A percentile compares a stretch with the other conserved stretches of the same genome.
Conservation (phyloP, 306 rosid genomes). For the Castanea crenata region DNA sequence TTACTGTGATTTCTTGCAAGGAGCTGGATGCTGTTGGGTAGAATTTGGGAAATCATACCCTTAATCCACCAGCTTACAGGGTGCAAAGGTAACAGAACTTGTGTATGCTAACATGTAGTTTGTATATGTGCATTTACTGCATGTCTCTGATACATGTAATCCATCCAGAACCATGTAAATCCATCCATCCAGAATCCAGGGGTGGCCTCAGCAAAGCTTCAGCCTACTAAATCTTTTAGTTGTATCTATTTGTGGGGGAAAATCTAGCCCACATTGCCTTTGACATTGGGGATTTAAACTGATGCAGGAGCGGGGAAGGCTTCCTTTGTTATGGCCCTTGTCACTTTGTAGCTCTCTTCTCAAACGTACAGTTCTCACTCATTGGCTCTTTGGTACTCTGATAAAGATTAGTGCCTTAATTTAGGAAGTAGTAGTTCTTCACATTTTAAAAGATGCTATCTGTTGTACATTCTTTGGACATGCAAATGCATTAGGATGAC, state of each 20-base stretch:
- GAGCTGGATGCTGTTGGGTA: conserved; percentile 40
- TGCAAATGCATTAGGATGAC: conserved; percentile 18
- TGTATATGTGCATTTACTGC: background rate
- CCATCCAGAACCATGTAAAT: conserved; percentile 19
- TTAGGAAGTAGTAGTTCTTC: conserved; percentile 9
- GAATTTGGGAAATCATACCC: conserved; percentile 31
- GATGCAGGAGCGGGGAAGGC: background rate
- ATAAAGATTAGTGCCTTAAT: background rate
- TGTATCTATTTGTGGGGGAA: background rate
- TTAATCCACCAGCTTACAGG: conserved; percentile 22
- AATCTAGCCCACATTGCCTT: background rate
- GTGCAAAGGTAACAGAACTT: conserved; percentile 12
- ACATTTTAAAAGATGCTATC: conserved; percentile 18
- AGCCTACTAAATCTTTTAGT: background rate
- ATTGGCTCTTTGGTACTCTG: background rate
- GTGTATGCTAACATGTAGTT: background rate
- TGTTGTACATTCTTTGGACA: conserved; percentile 8
- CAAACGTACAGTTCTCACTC: background rate
- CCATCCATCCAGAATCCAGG: conserved; percentile 23
- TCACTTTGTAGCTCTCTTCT: background rate
- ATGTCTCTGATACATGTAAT: conserved; percentile 6
- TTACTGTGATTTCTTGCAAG: conserved; percentile 18
- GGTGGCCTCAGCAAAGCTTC: conserved; percentile 16
- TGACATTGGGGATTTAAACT: background rate
- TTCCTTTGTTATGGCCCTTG: background rate